A percentile compares a stretch with the other conserved stretches of the same genome.
Conservation (phyloP, 1,284 basidiomycete genomes). For the Austroboletus novae-zelandiae region DNA sequence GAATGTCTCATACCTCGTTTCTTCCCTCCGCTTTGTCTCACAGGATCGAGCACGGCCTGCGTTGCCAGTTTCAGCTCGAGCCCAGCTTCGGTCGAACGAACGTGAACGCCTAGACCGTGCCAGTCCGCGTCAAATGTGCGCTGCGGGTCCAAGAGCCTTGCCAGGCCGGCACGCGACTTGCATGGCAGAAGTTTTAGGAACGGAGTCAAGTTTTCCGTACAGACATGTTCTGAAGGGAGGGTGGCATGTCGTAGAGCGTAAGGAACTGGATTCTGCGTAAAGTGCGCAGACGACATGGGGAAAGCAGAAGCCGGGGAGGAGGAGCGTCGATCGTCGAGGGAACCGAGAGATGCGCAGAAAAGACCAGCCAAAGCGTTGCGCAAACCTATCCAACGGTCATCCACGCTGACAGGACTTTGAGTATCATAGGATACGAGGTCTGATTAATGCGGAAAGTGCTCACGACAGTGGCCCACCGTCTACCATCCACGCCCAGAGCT, state of each 20-base stretch:
- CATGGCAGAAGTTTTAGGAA: conserved; percentile 95
- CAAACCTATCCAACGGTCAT: conserved; percentile 80
- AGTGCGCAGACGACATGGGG: conserved; percentile 18
- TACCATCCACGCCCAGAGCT: conserved; percentile 88
- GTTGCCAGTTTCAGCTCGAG: conserved; percentile 74
- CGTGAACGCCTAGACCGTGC: conserved; percentile 84
- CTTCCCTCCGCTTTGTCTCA: conserved; percentile 49
- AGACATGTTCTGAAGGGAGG: conserved; percentile 81
- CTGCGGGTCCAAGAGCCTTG: conserved; percentile 82
- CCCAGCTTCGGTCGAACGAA: conserved; percentile 39
- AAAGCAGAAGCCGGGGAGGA: conserved; percentile 62
- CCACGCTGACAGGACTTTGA: conserved; percentile 44
- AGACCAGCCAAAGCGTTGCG: conserved; percentile 89
- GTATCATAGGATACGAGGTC: neutral
- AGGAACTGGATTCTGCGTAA: conserved; percentile 3
- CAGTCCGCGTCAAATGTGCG: conserved; percentile 84
- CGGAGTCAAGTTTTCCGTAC: conserved; percentile 96
- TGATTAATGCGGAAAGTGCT: conserved; percentile 22
- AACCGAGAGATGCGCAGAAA: conserved; percentile 91
- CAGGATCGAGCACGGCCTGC: conserved; percentile 80
- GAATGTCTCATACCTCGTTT: conserved; percentile 49
- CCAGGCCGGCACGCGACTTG: conserved; percentile 89
- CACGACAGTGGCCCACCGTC: conserved; percentile 53
- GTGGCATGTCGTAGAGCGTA: conserved; percentile 71
- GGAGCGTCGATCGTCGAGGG: conserved; percentile 68